Conservation (phyloP, 208 protist species). For the Angomonas desouzai region DNA sequence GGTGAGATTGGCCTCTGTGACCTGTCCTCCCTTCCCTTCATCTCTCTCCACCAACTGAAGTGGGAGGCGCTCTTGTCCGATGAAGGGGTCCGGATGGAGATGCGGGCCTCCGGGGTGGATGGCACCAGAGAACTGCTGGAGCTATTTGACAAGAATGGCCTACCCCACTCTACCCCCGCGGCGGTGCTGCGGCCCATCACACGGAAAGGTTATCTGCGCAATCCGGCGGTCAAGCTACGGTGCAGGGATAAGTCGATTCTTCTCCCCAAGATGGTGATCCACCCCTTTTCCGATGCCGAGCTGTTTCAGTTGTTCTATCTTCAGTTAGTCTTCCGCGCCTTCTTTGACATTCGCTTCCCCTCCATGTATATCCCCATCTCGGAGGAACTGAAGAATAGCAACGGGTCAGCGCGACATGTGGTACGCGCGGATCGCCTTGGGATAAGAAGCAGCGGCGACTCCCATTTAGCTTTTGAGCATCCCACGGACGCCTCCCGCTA, state of each 20-base stretch:
- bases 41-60: slow-evolving; percentile 7
- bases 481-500: slow-evolving; percentile 28
- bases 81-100: slow-evolving; percentile 28
- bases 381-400: slow-evolving; percentile 8
- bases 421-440: slow-evolving; percentile 60
- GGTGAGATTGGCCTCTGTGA: slow-evolving; percentile 49
- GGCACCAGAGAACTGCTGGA: slow-evolving; percentile 10
- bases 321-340: slow-evolving; percentile 75
- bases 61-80: slow-evolving; percentile 3
- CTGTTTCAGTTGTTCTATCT: slow-evolving; percentile 85
- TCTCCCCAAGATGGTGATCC: slow-evolving; percentile 1
- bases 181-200: slow-evolving; percentile 21
- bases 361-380: slow-evolving; percentile 22
- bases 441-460: slow-evolving; percentile 22
- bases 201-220: slow-evolving; percentile 23
- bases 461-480: slow-evolving; percentile 58
- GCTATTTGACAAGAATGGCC: background rate
- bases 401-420: slow-evolving; percentile 18
- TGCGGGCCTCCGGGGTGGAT: slow-evolving; percentile 15
- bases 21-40: slow-evolving; percentile 29
- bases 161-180: slow-evolving; percentile 18
- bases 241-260: background rate
- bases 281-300: slow-evolving; percentile 73
- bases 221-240: background rate
- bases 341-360: slow-evolving; percentile 69